phyloP scores from a whole-genome alignment of 106 monocot genomes.

The Ottelia alismoides region DNA sequence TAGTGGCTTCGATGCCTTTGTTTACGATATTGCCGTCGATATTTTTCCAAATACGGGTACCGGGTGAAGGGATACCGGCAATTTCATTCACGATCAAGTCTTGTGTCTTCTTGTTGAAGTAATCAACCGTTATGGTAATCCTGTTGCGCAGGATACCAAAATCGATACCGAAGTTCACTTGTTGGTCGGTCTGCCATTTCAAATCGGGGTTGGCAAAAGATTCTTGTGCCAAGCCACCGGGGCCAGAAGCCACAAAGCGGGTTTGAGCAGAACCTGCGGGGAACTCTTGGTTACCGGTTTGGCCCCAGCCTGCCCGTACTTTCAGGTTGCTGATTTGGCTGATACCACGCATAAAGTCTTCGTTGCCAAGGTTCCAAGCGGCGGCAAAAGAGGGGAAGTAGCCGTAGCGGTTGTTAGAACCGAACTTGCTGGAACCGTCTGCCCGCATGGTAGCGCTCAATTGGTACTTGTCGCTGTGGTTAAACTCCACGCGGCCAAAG shows the following conservation, averaged over 20 bases:
- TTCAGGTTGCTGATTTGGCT: background rate
- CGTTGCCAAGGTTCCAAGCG: background rate
- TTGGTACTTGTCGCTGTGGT: background rate
- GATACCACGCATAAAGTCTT: background rate
- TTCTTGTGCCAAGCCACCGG: background rate
- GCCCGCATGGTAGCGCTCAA: background rate
- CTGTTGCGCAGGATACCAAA: background rate
- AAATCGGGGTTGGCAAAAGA: background rate
- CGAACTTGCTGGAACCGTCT: background rate
- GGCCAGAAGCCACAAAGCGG: background rate
- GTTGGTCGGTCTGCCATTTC: background rate
- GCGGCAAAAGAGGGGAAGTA: background rate
- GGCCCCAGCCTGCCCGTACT: background rate
- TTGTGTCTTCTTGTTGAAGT: background rate
- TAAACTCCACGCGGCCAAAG: background rate
- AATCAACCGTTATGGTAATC: background rate
- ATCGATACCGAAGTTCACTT: background rate
- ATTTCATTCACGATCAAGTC: background rate
- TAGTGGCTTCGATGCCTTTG: background rate
- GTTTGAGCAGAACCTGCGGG: background rate
- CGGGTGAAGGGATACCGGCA: background rate
- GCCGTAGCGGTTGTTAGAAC: background rate
- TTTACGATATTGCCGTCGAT: background rate
- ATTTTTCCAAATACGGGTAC: background rate
- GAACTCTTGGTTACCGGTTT: background rate